phyloP scores from a whole-genome alignment of 805 yeast species.

The Pichia cabralensis region DNA sequence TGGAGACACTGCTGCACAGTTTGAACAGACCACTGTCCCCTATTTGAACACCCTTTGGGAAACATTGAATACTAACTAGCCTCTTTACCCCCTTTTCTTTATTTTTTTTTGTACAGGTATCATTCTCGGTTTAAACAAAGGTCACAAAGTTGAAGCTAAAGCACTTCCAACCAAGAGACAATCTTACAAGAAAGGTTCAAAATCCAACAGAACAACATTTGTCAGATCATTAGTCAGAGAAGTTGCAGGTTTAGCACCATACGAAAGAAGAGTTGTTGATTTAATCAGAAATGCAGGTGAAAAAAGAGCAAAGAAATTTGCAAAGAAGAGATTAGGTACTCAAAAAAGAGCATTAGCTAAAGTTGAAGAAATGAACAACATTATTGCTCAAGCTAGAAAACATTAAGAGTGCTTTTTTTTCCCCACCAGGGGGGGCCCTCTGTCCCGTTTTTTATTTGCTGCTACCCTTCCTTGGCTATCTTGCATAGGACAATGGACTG shows the following conservation, averaged over 20 bases:
- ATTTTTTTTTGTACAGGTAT: constrained; percentile 45
- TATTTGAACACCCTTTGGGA: no score
- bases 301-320: constrained; percentile 99
- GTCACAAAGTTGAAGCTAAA: constrained; percentile 88
- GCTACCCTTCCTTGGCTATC: no score
- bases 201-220: constrained; percentile 90
- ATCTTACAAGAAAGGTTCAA: constrained; percentile 94
- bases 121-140: constrained; percentile 99
- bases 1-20: no score
- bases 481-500: no score
- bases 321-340: constrained; percentile 99
- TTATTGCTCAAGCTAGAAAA: constrained; percentile 96
- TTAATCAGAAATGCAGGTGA: constrained; percentile 99
- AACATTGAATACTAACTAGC: constrained; percentile 13
- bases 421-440: no score
- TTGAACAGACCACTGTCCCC: no score
- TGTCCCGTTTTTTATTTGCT: no score
- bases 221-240: constrained; percentile 94
- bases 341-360: constrained; percentile 99
- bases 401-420: no score
- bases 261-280: constrained; percentile 99
- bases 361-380: constrained; percentile 96
- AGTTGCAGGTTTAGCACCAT: constrained; percentile 98
- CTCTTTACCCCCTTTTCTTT: not conserved
- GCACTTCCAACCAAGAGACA: constrained; percentile 80